These are phyloP conservation scores for Lecanicillium sp. DNA, from an alignment of 2,329 filamentous ascomycete genomes.

Conservation along the genomic window DNA sequence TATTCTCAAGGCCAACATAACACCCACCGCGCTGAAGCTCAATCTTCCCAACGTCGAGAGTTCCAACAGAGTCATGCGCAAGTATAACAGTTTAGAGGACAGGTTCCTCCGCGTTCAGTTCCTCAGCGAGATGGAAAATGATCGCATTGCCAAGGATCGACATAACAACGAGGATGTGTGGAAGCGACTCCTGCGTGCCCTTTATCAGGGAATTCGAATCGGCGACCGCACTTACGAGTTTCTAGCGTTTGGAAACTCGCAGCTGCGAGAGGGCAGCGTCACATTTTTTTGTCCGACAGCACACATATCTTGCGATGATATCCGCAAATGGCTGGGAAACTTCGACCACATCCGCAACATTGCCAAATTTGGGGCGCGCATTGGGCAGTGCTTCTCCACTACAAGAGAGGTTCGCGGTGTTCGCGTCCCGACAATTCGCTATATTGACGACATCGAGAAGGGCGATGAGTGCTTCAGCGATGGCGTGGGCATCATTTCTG, in stretches of 20 bases:
- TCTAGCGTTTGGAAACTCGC: constrained; percentile 90
- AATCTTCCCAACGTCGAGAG: constrained; percentile 74
- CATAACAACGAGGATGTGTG: constrained; percentile 64
- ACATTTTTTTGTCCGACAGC: constrained; percentile 82
- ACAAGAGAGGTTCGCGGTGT: constrained; percentile 68
- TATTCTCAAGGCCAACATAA: constrained; percentile 71
- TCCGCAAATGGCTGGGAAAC: constrained; percentile 80
- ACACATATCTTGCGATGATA: constrained; percentile 63
- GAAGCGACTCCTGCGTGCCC: constrained; percentile 62
- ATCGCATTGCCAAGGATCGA: constrained; percentile 48
- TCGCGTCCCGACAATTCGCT: constrained; percentile 50
- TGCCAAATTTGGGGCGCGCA: constrained; percentile 82
- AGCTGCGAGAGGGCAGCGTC: constrained; percentile 84
- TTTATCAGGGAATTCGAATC: constrained; percentile 74
- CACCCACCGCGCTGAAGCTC: constrained; percentile 76
- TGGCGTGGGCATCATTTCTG: constrained; percentile 88
- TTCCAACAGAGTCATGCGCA: constrained; percentile 79
- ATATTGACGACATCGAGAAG: constrained; percentile 64
- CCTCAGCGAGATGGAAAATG: constrained; percentile 66
- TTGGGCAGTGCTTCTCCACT: constrained; percentile 95
- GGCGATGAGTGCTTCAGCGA: constrained; percentile 76
- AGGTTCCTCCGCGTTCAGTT: constrained; percentile 88
- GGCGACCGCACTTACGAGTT: constrained; percentile 82
- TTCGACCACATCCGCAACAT: constrained; percentile 75
- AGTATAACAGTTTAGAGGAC: constrained; percentile 62